Evolutionary conservation across 163 green algal genomes (phyloP).

Genomic region (Chloromonas sp.): DNA sequence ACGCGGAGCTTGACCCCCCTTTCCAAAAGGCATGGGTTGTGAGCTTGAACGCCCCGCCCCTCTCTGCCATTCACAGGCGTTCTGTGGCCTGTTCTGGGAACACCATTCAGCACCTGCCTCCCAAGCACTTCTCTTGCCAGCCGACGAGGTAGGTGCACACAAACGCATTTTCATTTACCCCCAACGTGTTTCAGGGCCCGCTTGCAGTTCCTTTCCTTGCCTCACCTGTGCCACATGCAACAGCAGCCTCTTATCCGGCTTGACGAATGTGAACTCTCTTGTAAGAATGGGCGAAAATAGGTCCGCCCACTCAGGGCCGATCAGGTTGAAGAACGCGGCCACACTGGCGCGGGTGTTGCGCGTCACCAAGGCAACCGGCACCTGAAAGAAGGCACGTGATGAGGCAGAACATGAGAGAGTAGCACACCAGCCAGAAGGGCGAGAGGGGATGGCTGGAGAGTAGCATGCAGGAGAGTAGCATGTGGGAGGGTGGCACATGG

Average conservation of each 20-base stretch:
- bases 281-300: conserved; percentile 60
- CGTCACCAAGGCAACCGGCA: conserved; percentile 62
- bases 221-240: conserved; percentile 54
- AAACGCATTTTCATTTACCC: too few relatives aligned
- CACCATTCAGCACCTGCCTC: too few relatives aligned
- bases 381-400: conserved; percentile 12
- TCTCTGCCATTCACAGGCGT: too few relatives aligned
- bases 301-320: conserved; percentile 49
- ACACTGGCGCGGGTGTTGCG: conserved; percentile 58
- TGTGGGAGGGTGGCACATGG: too few relatives aligned
- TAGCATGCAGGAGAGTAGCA: too few relatives aligned
- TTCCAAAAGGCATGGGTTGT: too few relatives aligned
- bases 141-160: too few relatives aligned
- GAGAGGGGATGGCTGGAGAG: background rate
- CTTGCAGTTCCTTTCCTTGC: background rate
- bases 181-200: too few relatives aligned
- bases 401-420: background rate
- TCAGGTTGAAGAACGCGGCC: conserved; percentile 35
- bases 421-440: background rate
- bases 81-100: too few relatives aligned
- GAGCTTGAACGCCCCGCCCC: too few relatives aligned
- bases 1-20: too few relatives aligned
- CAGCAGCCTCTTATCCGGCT: conserved; percentile 64
- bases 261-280: conserved; percentile 60
- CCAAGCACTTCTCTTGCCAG: too few relatives aligned